phyloP scores from a whole-genome alignment of 805 yeast species.

The Wickerhamiella bombiphila region DNA sequence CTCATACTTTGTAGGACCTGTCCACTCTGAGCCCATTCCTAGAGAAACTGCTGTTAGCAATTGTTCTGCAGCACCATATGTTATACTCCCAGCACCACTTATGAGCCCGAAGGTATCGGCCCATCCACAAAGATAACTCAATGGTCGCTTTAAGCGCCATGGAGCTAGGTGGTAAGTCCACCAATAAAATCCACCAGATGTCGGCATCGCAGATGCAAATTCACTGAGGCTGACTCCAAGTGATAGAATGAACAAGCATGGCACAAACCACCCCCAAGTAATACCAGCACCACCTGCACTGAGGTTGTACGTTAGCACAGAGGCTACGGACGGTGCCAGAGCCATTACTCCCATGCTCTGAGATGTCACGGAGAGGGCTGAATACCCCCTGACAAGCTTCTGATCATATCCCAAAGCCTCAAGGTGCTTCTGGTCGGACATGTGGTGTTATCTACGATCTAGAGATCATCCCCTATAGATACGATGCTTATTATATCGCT shows the following conservation, averaged over 20 bases:
- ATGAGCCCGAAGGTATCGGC: conserved; percentile 45
- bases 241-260: conserved; percentile 38
- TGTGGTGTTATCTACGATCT: too few relatives aligned
- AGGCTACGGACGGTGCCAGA: conserved; percentile 38
- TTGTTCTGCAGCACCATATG: conserved; percentile 14
- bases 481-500: too few relatives aligned
- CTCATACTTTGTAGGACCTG: conserved; percentile 35
- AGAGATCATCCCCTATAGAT: too few relatives aligned
- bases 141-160: conserved; percentile 32
- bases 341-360: conserved; percentile 36
- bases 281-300: conserved; percentile 46
- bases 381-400: conserved; percentile 42
- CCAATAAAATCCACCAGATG: conserved; percentile 54
- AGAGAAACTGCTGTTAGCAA: not conserved
- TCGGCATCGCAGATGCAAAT: conserved; percentile 50
- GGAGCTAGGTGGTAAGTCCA: conserved; percentile 59
- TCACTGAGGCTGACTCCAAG: conserved; percentile 52
- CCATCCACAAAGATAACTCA: conserved; percentile 49
- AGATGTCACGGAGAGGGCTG: not conserved
- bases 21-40: too few relatives aligned
- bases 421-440: conserved; percentile 20
- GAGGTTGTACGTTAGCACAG: conserved; percentile 37
- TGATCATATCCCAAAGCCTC: conserved; percentile 51
- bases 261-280: conserved; percentile 48
- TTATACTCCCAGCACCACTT: conserved; percentile 45